A percentile compares a stretch with the other conserved stretches of the same genome.
These are phyloP conservation scores for Didymella lethalis DNA, from an alignment of 2,329 filamentous ascomycete genomes.

Conservation along the genomic window DNA sequence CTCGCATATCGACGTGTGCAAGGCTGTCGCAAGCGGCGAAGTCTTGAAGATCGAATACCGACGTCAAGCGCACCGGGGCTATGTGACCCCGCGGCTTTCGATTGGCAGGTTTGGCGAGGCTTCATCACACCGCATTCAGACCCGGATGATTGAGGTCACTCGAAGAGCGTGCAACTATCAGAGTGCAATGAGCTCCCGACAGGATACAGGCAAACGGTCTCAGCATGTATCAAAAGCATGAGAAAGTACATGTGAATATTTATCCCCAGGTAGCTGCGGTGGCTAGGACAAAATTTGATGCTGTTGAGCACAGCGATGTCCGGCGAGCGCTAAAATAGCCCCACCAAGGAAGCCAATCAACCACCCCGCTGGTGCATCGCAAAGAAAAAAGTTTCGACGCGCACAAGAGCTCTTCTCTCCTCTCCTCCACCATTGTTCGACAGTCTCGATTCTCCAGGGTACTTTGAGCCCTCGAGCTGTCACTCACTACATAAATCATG, in stretches of 20 bases:
- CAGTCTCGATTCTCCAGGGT: slow-evolving; percentile 45
- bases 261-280: background rate
- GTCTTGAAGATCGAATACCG: background rate
- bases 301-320: slow-evolving; percentile 13
- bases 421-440: slow-evolving; percentile 39
- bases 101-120: slow-evolving; percentile 35
- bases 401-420: slow-evolving; percentile 25
- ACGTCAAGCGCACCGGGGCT: slow-evolving; percentile 12
- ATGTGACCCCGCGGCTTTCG: slow-evolving; percentile 17
- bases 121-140: slow-evolving; percentile 18
- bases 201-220: background rate
- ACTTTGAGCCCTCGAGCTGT: slow-evolving; percentile 46
- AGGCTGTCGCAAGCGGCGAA: background rate
- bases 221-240: no score
- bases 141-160: slow-evolving; percentile 9
- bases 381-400: slow-evolving; percentile 18
- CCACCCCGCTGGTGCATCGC: slow-evolving; percentile 20
- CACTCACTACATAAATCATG: slow-evolving; percentile 41
- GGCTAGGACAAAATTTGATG: slow-evolving; percentile 2
- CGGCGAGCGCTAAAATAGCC: slow-evolving; percentile 13
- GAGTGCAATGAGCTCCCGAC: background rate
- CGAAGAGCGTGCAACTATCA: background rate
- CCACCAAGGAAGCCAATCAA: slow-evolving; percentile 12
- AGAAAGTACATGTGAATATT: background rate
- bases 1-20: background rate